Percentiles rank a stretch among this genome's conserved stretches.
Conservation (phyloP, 192 early-diverging fungal genomes). For the Neocallimastix lanati region DNA sequence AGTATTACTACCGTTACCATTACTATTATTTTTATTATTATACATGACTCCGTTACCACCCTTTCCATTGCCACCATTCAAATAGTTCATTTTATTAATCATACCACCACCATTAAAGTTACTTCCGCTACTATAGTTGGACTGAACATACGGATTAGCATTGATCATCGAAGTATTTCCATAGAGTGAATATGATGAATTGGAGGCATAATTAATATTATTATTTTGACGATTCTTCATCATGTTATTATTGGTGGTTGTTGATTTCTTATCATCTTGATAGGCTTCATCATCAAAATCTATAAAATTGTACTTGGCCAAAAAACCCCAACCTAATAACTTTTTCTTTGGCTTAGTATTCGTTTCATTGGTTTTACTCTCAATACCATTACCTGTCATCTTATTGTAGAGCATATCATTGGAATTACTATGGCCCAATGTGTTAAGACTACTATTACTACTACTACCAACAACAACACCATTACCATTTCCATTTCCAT, state of each 20-base stretch:
- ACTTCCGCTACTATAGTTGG: background rate
- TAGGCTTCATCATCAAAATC: background rate
- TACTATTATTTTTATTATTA: background rate
- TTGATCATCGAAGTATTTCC: background rate
- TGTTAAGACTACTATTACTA: background rate
- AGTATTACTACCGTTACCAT: background rate
- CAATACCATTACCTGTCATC: no score
- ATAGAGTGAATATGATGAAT: background rate
- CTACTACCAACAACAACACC: no score
- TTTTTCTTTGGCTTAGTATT: background rate
- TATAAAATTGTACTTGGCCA: background rate
- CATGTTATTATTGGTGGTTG: background rate
- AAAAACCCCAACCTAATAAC: background rate
- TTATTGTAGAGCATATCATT: background rate
- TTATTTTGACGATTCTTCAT: background rate
- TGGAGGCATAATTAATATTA: background rate
- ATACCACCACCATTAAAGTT: background rate
- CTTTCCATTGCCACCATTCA: background rate
- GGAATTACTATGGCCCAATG: background rate
- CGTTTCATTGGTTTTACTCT: no score
- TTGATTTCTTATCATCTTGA: background rate
- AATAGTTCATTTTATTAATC: background rate
- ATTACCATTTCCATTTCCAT: no score
- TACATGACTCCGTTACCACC: background rate
- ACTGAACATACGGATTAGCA: background rate